Evolutionary conservation across 2,329 filamentous ascomycete species (phyloP), one percentile per base, ranked within the genome.

Genomic region (Pyrenophora tritici-repentis): DNA sequence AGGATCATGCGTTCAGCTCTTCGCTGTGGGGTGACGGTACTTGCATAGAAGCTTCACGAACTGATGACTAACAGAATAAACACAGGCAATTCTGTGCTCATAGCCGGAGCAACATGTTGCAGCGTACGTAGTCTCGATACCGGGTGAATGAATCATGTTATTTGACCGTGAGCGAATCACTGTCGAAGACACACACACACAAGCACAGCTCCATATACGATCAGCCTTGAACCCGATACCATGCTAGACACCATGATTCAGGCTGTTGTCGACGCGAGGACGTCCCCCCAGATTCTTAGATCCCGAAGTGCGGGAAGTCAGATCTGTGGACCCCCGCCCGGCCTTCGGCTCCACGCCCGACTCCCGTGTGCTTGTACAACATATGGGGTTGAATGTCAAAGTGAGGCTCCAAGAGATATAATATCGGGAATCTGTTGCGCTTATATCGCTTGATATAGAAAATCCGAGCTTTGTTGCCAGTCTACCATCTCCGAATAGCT

Each of bases 311-410:
- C 43, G 50, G 56, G 52, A 53, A 47, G n/a, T 33, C 35, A 22
- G 35, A 34, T 41, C 16, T 45, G 29, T 44, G 38, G 47, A 7
- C 50, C 50, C 61, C 51, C 55, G 40, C 41, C 46, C 62, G 55
- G 59, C 41, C 51, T 64, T 61, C 65, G 65, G 62, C 61, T 63
- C 61, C 63, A 53, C 50, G 37, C 39, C 6, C 53, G 41, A 45
- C 20, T 53, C 49, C 59, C 58, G 44, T 42, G 39, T 45, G 58
- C n/a, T n/a, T 58, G 56, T 47, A 55, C 12, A 32, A 31, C 34
- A 18, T 29, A 31, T 29, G 33, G 41, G 31, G 35, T 20, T 33
- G 34, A 37, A 46, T 43, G 29, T 20, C 22, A 24, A 24, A 24
- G 22, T 31, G 40, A 34, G 36, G 35, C 14, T 36, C 14, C 37